These are phyloP conservation scores for Mucor indicus DNA, from an alignment of 371 early-diverging fungal species.

Conservation along the genomic window DNA sequence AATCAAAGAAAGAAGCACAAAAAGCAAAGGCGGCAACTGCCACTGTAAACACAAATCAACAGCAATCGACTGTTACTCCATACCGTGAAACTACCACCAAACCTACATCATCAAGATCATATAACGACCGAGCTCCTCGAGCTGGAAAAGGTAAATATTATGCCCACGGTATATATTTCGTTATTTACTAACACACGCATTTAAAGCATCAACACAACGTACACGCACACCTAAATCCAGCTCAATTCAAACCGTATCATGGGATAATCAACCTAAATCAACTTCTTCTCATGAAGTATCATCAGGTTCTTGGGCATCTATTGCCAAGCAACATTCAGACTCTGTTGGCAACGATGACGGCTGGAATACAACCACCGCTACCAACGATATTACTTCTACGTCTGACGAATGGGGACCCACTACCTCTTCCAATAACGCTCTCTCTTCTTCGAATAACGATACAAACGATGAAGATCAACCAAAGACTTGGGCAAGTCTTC, in stretches of 20 bases:
- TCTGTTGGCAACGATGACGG: constrained; percentile 3
- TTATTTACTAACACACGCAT: background rate
- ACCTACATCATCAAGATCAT: constrained; percentile 20
- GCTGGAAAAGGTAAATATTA: constrained; percentile 21
- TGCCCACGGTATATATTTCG: background rate
- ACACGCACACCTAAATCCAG: constrained; percentile 21
- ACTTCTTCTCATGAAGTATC: constrained; percentile 8
- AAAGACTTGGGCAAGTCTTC: constrained; percentile 79
- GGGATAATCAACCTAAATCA: constrained; percentile 20
- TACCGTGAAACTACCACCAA: constrained; percentile 6
- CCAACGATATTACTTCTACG: constrained; percentile 3
- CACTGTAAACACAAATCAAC: constrained; percentile 21
- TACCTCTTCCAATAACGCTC: constrained; percentile 2
- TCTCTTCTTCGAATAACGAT: constrained; percentile 5
- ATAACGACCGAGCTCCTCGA: constrained; percentile 25
- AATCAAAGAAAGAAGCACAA: constrained; percentile 52
- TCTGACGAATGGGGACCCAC: constrained; percentile 21
- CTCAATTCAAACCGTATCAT: constrained; percentile 11
- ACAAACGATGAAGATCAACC: constrained; percentile 27
- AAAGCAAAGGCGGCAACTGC: constrained; percentile 37
- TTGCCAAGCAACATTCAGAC: constrained; percentile 25
- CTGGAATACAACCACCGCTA: constrained; percentile 15
- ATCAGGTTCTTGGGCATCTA: constrained; percentile 41
- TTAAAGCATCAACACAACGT: background rate
- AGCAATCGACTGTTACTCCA: constrained; percentile 16